Base-by-base conservation (phyloP, 1,139 yeast genomes). In the Sugiyamaella paludigena region DNA sequence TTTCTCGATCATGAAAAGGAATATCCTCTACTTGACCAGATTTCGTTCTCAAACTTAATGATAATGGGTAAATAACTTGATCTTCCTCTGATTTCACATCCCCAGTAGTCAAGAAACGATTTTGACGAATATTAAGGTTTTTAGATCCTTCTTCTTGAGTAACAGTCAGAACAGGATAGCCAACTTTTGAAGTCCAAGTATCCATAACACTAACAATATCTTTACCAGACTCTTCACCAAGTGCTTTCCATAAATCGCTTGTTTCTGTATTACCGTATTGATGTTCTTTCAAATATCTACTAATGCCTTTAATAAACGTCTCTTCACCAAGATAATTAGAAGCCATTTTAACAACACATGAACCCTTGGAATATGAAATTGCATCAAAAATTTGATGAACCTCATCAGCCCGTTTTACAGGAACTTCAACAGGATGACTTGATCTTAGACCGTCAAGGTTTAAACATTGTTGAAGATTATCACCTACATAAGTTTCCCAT, bases 381-480 rank as follows among this genome's bases (percentile, higher is more conserved):
- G 85, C 86, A 64, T 87, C 95, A 64, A 87, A 87, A 51, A 87
- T 84, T 71, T 87, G 95, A 65, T 85, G 85, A 61, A 87, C 84
- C 65, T 87, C 94, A 58, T 83, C 83, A 15, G 94, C 92, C 58
- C 81, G 79, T 62, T 76, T 75, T 27, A 87, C 92, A 13, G 92
- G 92, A 11, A 87, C 95, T 66, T 87, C 91, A 53, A 87, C 83
- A 16, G 95, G 95, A 67, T 87, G 96, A 31, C 92, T 84, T 26
- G 85, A 79, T 66, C 94, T 79, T 58, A 86, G 76, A 2, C 87
- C 78, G 65, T 87, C 95, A 52, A 87, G 77, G 32, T 74, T 69
- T 54, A 87, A 73, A n/a, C 94, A 91, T 51, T 74, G 74, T 68
- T 86, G 92, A 58, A 83, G 75, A 43, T 83, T 77, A 58, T 79